Evolutionary conservation across 352 stramenopile species (phyloP).

Genomic region (Globisporangium orthogonon): DNA sequence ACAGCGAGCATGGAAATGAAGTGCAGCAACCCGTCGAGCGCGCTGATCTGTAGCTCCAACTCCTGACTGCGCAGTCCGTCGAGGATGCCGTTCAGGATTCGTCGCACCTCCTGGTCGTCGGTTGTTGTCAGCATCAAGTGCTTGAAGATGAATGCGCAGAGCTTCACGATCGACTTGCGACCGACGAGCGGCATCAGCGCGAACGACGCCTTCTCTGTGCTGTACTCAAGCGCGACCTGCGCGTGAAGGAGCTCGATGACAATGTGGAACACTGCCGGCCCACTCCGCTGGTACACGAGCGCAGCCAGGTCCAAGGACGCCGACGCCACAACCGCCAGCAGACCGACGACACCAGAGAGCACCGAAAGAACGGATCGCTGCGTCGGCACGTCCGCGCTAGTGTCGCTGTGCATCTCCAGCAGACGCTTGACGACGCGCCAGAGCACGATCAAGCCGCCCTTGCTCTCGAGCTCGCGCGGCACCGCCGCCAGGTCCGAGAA

Average conservation of each 20-base stretch:
- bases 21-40: slow-evolving; percentile 67
- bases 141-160: slow-evolving; percentile 76
- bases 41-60: slow-evolving; percentile 58
- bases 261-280: slow-evolving; percentile 9
- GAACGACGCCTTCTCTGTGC: slow-evolving; percentile 5
- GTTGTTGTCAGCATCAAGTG: slow-evolving; percentile 47
- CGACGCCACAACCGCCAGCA: slow-evolving; percentile 54
- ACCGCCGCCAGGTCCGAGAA: slow-evolving; percentile 45
- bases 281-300: slow-evolving; percentile 20
- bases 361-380: slow-evolving; percentile 21
- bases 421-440: slow-evolving; percentile 39
- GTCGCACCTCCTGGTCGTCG: slow-evolving; percentile 39
- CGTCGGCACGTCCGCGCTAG: not conserved
- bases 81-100: slow-evolving; percentile 48
- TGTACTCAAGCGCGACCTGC: slow-evolving; percentile 54
- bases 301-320: slow-evolving; percentile 43
- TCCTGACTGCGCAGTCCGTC: slow-evolving; percentile 64
- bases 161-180: slow-evolving; percentile 60
- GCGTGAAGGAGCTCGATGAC: slow-evolving; percentile 39
- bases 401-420: slow-evolving; percentile 17
- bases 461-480: slow-evolving; percentile 43
- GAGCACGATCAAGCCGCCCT: slow-evolving; percentile 45
- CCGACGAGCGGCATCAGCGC: slow-evolving; percentile 26
- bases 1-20: slow-evolving; percentile 50
- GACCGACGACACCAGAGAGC: slow-evolving; percentile 35